Base-by-base conservation (phyloP, 2,329 filamentous ascomycete genomes). In the Ceratocystis eucalypticola region DNA sequence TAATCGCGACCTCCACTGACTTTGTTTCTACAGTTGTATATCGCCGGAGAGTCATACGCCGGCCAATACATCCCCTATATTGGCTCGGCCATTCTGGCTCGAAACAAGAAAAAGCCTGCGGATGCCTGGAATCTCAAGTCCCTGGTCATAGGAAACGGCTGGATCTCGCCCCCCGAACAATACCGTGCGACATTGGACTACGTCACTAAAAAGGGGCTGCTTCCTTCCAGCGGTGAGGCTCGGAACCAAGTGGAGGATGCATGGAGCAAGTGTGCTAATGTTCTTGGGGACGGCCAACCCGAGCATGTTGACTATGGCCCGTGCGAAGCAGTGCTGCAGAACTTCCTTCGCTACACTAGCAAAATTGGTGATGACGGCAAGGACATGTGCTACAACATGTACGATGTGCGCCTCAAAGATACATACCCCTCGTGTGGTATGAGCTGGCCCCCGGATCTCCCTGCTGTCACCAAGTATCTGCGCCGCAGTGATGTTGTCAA, bases 11-110 rank as follows among this genome's bases (percentile, higher is more conserved):
- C 28, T 28, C n/a, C 7, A 45, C 64, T 65, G 64, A 65, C 37
- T 50, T 45, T 53, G 44, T 65, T 41, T 53, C 48, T 50, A 22
- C 72, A 97, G 92, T 78, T 99, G 22, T 99, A 96, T 75, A 82
- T 99, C 70, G 89, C 93, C 1, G 94, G 95, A 71, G 94, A 99
- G 78, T 99, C 69, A 0, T 99, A 92, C 74, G 94, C 94, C 4
- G 94, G 94, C 57, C 94, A 97, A 74, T 88, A 97, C 76, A 97
- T 99, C 69, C 94, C 94, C 1, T 96, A 99, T 75, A 94, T 99
- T 70, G 89, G 92, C n/a, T 87, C 87, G 72, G 88, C 88, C 22
- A 96, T 99, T 66, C 80, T 96, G 67, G 86, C 91, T 61, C 89
- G 91, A 68, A 99, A 99, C 78, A 87, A 88, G 72, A 78, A 78